Base-by-base conservation (phyloP, 106 monocot species). In the Dioscorea dumetorum region DNA sequence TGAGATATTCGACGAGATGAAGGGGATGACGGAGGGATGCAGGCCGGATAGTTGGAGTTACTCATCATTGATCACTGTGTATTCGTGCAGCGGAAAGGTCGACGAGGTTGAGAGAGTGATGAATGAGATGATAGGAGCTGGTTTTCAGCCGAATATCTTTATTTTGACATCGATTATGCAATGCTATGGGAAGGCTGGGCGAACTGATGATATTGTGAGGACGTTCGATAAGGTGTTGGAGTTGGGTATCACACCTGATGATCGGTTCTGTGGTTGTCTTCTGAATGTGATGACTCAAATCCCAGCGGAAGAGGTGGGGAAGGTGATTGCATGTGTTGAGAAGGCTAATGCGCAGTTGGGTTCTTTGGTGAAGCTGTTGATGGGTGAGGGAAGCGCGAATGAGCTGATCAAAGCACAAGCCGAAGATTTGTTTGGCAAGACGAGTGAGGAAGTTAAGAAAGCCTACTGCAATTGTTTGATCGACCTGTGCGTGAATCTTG, bases 1-100 rank as follows among this genome's bases (percentile, higher is more conserved):
- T 24, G 70, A 77, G 64, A 71, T 99, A 16, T 99, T 99, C 58
- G 76, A 77, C 23, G 81, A 87, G 59, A 87, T 92, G 92, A 99
- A 92, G 74, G 70, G 71, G 31, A 64, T 72, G 24, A 58, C 76
- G 2, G 81, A 72, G 21, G 66, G 22, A 0, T 73, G 28, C 51
- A 76, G 66, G 68, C 97, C 97, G 23, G 92, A 99, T 62, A 87
- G 80, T 59, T 93, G 86, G 88, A 92, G 82, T 18, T 99, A 80
- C 48, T 92, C 97, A 0, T 76, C 90, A 22, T 20, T 99, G 82
- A 89, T 99, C 69, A 99, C 86, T 12, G 80, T 82, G 18, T 90
- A 99, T 65, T 86, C 90, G 24, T 89, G 87, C 60, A 83, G 73
- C 24, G 92, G 92, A 12, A 51, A 83, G 22, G 92, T 92, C 28